Evolutionary conservation across 169 alveolate genomes (phyloP).

Genomic region (Miamiensis avidus): DNA sequence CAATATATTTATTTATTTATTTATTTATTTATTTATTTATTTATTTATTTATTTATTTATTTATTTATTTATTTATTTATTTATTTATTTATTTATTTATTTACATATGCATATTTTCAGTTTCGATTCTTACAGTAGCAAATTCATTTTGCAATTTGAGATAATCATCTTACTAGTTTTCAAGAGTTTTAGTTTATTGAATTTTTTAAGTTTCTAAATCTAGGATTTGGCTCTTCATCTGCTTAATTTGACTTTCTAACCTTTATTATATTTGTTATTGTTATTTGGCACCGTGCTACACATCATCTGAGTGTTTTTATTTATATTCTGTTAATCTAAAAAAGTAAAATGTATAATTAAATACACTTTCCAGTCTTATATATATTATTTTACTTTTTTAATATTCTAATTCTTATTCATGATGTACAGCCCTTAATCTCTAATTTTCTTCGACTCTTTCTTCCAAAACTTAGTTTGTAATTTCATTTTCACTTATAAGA

Average conservation of each 20-base stretch:
- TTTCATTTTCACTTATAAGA: neutral
- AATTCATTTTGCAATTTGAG: neutral
- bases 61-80: too few species aligned
- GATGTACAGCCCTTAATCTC: neutral
- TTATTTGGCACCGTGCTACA: neutral
- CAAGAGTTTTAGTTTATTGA: neutral
- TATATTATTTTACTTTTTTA: too few species aligned
- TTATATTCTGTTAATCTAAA: neutral
- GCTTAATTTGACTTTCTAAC: neutral
- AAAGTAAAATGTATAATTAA: too few species aligned
- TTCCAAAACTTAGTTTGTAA: neutral
- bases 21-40: too few species aligned
- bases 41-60: too few species aligned
- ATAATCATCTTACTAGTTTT: neutral
- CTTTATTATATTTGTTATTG: neutral
- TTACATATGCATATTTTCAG: neutral
- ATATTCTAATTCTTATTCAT: too few species aligned
- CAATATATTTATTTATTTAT: too few species aligned
- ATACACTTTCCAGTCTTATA: too few species aligned
- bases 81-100: too few species aligned
- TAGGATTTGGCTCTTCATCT: neutral
- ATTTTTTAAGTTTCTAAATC: too few species aligned
- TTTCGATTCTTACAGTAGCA: neutral
- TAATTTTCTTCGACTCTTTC: neutral
- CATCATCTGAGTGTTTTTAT: neutral